Evolutionary conservation across 169 alveolate species (phyloP).

Genomic region (Cryptosporidium bovis): DNA sequence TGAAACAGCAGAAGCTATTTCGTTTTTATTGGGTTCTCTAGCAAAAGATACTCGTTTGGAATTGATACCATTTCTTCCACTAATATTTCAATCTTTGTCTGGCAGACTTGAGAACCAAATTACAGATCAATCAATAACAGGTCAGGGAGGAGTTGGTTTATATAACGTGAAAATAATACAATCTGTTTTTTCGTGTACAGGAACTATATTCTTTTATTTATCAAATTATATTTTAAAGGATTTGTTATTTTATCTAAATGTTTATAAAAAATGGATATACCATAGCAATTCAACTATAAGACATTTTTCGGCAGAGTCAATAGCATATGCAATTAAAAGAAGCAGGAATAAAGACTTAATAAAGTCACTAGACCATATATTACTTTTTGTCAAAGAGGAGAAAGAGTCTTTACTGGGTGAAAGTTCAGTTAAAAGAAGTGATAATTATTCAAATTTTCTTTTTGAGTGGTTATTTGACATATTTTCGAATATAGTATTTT

Average conservation of each 20-base stretch:
- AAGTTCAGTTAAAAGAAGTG: neutral
- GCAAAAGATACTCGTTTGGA: constrained; percentile 68
- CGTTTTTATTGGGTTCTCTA: constrained; percentile 26
- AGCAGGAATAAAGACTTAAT: constrained; percentile 11
- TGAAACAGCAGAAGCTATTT: constrained; percentile 66
- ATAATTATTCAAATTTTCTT: neutral
- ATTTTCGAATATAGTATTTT: neutral
- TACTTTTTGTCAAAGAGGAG: neutral
- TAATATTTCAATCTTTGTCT: constrained; percentile 25
- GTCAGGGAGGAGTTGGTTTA: constrained; percentile 48
- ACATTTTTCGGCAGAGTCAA: constrained; percentile 50
- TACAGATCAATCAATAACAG: constrained; percentile 27
- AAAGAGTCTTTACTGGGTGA: no score
- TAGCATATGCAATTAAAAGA: constrained; percentile 53
- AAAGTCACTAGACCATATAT: constrained; percentile 2
- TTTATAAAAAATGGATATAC: constrained; percentile 39
- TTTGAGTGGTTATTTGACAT: constrained; percentile 25
- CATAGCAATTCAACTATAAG: constrained; percentile 14
- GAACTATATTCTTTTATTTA: constrained; percentile 61
- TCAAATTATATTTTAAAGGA: constrained; percentile 31
- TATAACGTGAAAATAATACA: constrained; percentile 34
- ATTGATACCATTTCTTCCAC: constrained; percentile 42
- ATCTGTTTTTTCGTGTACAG: constrained; percentile 42
- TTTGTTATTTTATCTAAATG: neutral
- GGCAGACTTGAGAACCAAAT: constrained; percentile 27